phyloP scores from a whole-genome alignment of 352 stramenopile species.

The Globisporangium radiosum region DNA sequence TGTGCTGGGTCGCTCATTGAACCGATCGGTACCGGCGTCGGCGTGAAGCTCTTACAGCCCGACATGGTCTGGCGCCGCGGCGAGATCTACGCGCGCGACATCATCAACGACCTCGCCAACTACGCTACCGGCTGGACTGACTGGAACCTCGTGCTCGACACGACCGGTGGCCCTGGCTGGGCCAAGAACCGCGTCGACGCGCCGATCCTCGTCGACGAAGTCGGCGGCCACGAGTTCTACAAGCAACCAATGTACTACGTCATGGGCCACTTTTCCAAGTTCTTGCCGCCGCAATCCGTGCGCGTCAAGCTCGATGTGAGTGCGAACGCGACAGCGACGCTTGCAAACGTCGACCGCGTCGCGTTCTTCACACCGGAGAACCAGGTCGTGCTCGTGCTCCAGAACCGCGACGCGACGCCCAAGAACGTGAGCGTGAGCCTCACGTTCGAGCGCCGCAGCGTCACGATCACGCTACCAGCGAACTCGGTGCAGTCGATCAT shows the following conservation, averaged over 20 bases:
- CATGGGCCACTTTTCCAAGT: conserved; percentile 71
- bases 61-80: conserved; percentile 53
- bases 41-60: conserved; percentile 35
- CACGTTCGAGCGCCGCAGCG: conserved; percentile 25
- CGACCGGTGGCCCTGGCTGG: conserved; percentile 67
- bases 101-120: conserved; percentile 82
- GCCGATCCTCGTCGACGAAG: conserved; percentile 64
- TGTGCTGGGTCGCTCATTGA: conserved; percentile 59
- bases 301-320: conserved; percentile 31
- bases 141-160: conserved; percentile 86
- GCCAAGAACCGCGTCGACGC: conserved; percentile 58
- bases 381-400: conserved; percentile 40
- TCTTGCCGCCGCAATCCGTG: conserved; percentile 42
- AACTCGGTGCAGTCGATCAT: conserved; percentile 48
- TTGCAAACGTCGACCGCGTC: conserved; percentile 36
- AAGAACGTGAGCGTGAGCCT: conserved; percentile 32
- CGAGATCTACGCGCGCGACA: conserved; percentile 79
- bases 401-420: conserved; percentile 37
- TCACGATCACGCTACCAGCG: conserved; percentile 29
- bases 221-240: conserved; percentile 54
- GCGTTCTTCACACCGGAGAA: conserved; percentile 42
- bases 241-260: conserved; percentile 83
- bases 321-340: conserved; percentile 18
- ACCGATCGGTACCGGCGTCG: conserved; percentile 36
- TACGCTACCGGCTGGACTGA: conserved; percentile 78